These are phyloP conservation scores for Ophiostoma triangulosporum DNA, from an alignment of 2,329 filamentous ascomycete species.

Conservation along the genomic window DNA sequence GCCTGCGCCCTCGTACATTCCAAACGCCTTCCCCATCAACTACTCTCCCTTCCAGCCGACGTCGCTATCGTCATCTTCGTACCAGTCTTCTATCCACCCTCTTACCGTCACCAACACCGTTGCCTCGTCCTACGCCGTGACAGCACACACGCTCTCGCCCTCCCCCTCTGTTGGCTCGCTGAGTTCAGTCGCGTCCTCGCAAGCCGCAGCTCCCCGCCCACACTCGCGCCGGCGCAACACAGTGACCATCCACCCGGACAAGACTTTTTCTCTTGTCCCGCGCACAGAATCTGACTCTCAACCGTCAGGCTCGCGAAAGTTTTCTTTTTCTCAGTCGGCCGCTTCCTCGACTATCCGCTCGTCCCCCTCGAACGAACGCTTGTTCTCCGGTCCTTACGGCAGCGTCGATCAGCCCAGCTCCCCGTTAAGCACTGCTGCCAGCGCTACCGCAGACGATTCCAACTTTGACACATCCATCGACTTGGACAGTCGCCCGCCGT, in stretches of 20 bases:
- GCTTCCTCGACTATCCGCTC: constrained; percentile 23
- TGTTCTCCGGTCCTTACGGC: constrained; percentile 33
- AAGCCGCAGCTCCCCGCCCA: constrained; percentile 17
- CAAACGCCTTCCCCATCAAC: background rate
- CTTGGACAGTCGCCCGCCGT: constrained; percentile 23
- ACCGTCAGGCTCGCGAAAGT: too few relatives aligned
- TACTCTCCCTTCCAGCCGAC: background rate
- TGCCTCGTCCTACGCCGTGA: constrained; percentile 7
- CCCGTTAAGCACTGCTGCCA: constrained; percentile 27
- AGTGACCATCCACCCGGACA: constrained; percentile 40
- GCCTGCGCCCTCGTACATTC: constrained; percentile 2
- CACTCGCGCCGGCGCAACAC: constrained; percentile 29
- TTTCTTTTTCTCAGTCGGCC: constrained; percentile 24
- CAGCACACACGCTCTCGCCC: constrained; percentile 10
- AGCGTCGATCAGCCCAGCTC: constrained; percentile 32
- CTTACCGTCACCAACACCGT: constrained; percentile 3
- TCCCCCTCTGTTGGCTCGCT: constrained; percentile 9
- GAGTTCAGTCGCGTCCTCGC: constrained; percentile 14
- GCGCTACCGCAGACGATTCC: background rate
- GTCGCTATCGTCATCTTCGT: background rate
- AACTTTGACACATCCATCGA: background rate
- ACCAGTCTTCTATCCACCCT: background rate
- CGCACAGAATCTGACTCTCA: constrained; percentile 12
- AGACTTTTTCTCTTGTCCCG: constrained; percentile 41
- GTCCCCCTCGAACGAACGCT: constrained; percentile 35